Conservation (phyloP, 176 grass and related monocot genomes). For the Musa acuminata region DNA sequence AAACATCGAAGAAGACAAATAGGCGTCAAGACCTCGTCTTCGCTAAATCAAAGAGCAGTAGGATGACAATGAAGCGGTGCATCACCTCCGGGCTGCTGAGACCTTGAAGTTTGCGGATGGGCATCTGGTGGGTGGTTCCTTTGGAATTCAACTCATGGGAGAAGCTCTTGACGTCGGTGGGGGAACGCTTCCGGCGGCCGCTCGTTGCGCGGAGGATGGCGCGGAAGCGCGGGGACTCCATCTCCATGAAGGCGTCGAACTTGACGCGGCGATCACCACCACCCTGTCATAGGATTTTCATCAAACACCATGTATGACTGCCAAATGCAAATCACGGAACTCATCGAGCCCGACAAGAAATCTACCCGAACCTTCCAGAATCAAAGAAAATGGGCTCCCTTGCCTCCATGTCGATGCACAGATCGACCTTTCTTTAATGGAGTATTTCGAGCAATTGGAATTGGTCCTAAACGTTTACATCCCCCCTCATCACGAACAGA, state of each 20-base stretch:
- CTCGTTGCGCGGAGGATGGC: constrained; percentile 76
- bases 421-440: background rate
- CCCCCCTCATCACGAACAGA: background rate
- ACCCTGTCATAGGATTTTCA: constrained; percentile 1
- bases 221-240: constrained; percentile 82
- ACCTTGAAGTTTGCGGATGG: constrained; percentile 43
- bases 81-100: constrained; percentile 26
- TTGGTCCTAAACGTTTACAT: background rate
- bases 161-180: constrained; percentile 72
- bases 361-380: background rate
- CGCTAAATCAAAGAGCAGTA: background rate
- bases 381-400: background rate
- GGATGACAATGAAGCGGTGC: constrained; percentile 9
- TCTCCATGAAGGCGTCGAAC: constrained; percentile 44
- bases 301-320: background rate
- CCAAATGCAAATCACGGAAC: background rate
- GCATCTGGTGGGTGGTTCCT: constrained; percentile 20
- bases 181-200: constrained; percentile 60
- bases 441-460: background rate
- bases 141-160: constrained; percentile 66
- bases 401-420: background rate
- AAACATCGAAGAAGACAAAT: background rate
- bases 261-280: constrained; percentile 15
- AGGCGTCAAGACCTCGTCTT: background rate
- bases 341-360: background rate